Evolutionary conservation across 345 rosid species (phyloP), one percentile per base, ranked within the genome.

Genomic region (Brassica nigra): DNA sequence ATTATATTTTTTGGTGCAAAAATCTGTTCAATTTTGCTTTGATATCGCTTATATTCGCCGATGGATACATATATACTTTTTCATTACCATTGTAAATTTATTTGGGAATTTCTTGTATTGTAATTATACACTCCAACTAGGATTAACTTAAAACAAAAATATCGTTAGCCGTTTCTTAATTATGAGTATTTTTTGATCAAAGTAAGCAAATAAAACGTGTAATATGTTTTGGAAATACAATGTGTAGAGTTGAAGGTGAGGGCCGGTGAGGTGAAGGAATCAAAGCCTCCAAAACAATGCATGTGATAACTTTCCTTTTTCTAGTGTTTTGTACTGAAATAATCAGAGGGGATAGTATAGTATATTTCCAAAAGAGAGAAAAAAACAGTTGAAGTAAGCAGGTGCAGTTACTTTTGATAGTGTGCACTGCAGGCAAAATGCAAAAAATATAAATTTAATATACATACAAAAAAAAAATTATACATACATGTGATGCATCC

Each of bases 381-480:
- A 55, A 59, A 27, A 27, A 61, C 77, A 39, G 68, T 73, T 73
- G 69, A 79, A 72, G 82, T 79, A 79, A 58, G 73, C 73, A 66
- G 59, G 9, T 64, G 49, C 62, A 78, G 15, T 54, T 70, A 30
- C 73, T 66, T 79, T 58, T 66, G 68, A 6, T 79, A 55, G 78
- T 73, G 74, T 79, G 73, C 33, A 23, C 39, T 59, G 62, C 82
- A 79, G 66, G 82, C 73, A 73, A 73, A 58, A 14, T 31, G 39
- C 55, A 78, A 36, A 30, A 44, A 31, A 61, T 77, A 47, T 0
- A 61, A 16, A 65, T 10, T 30, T 58, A 29, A 39, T 39, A 6
- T 55, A 31, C 33, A 47, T 31, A 68, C 44, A 69, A 23, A 23
- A 23, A 23, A 23, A 23, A 23, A 23, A 23, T 23, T 39, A 6